Evolutionary conservation across 192 early-diverging fungal species (phyloP).

Genomic region (Fimicolochytrium jonesii): DNA sequence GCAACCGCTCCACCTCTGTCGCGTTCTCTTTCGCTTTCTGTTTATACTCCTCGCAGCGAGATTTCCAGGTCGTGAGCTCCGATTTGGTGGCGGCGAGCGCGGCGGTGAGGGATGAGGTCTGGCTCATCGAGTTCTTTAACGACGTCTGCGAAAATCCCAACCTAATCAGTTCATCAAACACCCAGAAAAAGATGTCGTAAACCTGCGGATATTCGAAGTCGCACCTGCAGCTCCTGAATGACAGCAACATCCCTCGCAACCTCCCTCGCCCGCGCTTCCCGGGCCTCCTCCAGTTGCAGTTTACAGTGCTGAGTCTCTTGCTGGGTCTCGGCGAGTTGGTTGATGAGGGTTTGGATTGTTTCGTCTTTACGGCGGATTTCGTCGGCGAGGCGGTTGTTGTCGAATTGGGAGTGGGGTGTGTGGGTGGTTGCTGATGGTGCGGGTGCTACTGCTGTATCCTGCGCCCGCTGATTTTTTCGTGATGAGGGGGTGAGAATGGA

Average conservation of each 20-base stretch:
- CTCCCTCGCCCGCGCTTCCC: background rate
- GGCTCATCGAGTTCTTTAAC: background rate
- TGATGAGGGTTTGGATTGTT: conserved; percentile 12
- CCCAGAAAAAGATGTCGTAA: no score
- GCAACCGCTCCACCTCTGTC: conserved; percentile 1
- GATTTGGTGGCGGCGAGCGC: conserved; percentile 4
- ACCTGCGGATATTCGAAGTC: background rate
- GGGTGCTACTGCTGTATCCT: no score
- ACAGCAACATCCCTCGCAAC: background rate
- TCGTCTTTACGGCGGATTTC: conserved; percentile 9
- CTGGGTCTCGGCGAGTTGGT: conserved; percentile 19
- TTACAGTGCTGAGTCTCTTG: conserved; percentile 4
- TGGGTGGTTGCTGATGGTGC: no score
- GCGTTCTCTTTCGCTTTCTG: conserved; percentile 1
- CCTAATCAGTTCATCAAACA: no score
- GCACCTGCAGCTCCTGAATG: conserved; percentile 14
- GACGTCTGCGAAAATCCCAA: conserved; percentile 6
- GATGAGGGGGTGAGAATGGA: no score
- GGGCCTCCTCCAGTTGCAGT: background rate
- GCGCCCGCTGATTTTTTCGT: no score
- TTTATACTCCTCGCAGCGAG: background rate
- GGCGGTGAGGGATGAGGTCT: conserved; percentile 2
- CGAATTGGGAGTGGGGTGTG: no score
- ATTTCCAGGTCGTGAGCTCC: background rate
- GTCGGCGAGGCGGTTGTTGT: no score